A percentile compares a stretch with the other conserved stretches of the same genome.
Conservation (phyloP, 2,329 filamentous ascomycete genomes). For the Scopulariopsis brevicaulis region DNA sequence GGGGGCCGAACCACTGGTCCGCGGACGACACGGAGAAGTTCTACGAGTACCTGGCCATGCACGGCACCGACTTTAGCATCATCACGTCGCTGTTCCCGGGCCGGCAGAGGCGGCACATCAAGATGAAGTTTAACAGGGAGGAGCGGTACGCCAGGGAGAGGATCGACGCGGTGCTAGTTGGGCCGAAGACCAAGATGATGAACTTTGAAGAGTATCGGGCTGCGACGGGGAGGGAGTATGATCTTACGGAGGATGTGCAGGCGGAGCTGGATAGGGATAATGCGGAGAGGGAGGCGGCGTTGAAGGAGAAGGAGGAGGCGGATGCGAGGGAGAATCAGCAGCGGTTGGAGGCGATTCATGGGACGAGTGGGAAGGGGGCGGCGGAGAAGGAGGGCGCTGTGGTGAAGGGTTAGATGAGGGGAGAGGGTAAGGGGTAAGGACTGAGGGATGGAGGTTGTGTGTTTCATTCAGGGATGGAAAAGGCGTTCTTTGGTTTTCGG, state of each 20-base stretch:
- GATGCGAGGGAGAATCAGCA: constrained; percentile 33
- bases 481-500: neutral
- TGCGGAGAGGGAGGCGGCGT: constrained; percentile 31
- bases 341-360: constrained; percentile 19
- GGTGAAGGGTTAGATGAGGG: no score
- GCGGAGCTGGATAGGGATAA: constrained; percentile 38
- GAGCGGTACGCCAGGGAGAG: constrained; percentile 54
- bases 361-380: constrained; percentile 16
- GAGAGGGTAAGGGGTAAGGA: no score
- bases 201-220: constrained; percentile 49
- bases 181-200: constrained; percentile 44
- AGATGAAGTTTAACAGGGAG: constrained; percentile 74
- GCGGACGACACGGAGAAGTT: constrained; percentile 63
- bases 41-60: constrained; percentile 63
- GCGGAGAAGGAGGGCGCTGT: constrained; percentile 18
- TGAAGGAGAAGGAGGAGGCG: constrained; percentile 30
- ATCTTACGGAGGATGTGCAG: constrained; percentile 42
- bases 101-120: constrained; percentile 62
- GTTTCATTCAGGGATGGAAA: constrained; percentile 5
- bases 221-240: constrained; percentile 40
- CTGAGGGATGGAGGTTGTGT: no score
- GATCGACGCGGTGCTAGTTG: constrained; percentile 53
- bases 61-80: constrained; percentile 75
- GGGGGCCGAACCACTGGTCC: constrained; percentile 57
- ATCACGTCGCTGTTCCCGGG: constrained; percentile 66